Evolutionary conservation across 2,329 filamentous ascomycete genomes (phyloP), one percentile per base, ranked within the genome.

Genomic region (Stagonosporopsis vannaccii): DNA sequence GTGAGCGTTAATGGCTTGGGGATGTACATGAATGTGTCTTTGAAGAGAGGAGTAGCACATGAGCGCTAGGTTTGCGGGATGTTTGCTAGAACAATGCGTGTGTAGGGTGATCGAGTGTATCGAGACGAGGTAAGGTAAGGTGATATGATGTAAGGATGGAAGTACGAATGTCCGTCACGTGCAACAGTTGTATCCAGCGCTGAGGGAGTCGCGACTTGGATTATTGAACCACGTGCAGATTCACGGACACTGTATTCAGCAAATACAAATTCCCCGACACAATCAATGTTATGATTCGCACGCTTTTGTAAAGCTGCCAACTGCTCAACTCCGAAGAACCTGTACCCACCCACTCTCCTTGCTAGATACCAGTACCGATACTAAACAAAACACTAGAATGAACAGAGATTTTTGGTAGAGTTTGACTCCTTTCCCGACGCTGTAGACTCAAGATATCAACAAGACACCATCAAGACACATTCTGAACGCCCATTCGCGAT

Each of bases 401-500:
- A 39, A 51, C 48, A 48, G 36, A 33, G 25, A 47, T 51, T 57
- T 57, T 49, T 45, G 7, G 30, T 32, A 44, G 37, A 46, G 41
- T 49, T 54, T 58, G 30, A 58, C 54, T 65, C 61, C 41, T 32
- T 32, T 63, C 63, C 66, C 61, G 28, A 63, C 62, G 65, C 65
- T 51, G 60, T 37, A 45, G 36, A 47, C 51, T 42, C 35, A 17
- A 37, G n/a, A 32, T 32, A 32, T 32, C 30, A 15, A 32, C 30
- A 32, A 32, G 30, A 32, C 30, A 32, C 30, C 13, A 32, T 32
- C 30, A 32, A 32, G 30, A n/a, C 30, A 32, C 45, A 40, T 60
- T 66, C 57, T 65, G 49, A 67, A 70, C 67, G 62, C 49, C 65
- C 62, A 59, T 60, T 62, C 58, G 58, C 61, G 49, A 35, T 35